Percentiles rank a stretch among this genome's conserved stretches.
These are phyloP conservation scores for Phytophthora boehmeriae DNA, from an alignment of 352 stramenopile species.

Conservation along the genomic window DNA sequence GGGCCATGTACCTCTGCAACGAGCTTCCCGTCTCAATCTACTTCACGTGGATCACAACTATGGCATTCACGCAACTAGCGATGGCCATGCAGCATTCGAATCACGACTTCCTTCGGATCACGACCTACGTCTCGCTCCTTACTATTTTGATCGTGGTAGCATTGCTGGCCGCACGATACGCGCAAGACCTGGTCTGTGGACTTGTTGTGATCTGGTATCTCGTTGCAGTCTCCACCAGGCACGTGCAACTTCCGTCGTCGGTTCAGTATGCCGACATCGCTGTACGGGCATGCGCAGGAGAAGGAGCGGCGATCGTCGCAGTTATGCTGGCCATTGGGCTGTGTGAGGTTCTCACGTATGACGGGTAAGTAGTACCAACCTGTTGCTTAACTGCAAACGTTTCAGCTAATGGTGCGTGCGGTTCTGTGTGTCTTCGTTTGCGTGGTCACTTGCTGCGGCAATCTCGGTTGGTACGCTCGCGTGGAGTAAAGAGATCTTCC, in stretches of 20 bases:
- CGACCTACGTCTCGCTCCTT: conserved; percentile 71
- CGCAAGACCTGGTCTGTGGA: conserved; percentile 60
- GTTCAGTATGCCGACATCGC: conserved; percentile 56
- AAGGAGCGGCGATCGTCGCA: conserved; percentile 62
- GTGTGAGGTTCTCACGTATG: conserved; percentile 55
- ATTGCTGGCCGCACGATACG: conserved; percentile 63
- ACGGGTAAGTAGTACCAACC: conserved; percentile 45
- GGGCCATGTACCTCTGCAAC: conserved; percentile 75
- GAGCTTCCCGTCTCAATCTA: conserved; percentile 78
- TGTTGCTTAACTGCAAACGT: neutral
- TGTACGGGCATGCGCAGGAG: conserved; percentile 64
- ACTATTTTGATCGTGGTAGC: conserved; percentile 63
- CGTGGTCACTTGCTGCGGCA: conserved; percentile 5
- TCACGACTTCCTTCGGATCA: conserved; percentile 54
- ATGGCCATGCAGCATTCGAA: conserved; percentile 70
- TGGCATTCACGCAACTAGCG: conserved; percentile 67
- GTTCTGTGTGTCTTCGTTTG: conserved; percentile 11
- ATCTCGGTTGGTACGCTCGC: conserved; percentile 3
- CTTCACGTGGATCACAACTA: conserved; percentile 79
- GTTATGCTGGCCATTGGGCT: conserved; percentile 60
- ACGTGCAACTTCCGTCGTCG: conserved; percentile 47
- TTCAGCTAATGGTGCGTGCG: conserved; percentile 17
- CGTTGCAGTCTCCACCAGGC: conserved; percentile 60
- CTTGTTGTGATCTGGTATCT: conserved; percentile 80
- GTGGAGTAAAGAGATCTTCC: conserved; percentile 52